These are phyloP conservation scores for Aureobasidium namibiae DNA, from an alignment of 2,329 filamentous ascomycete genomes.

Conservation along the genomic window DNA sequence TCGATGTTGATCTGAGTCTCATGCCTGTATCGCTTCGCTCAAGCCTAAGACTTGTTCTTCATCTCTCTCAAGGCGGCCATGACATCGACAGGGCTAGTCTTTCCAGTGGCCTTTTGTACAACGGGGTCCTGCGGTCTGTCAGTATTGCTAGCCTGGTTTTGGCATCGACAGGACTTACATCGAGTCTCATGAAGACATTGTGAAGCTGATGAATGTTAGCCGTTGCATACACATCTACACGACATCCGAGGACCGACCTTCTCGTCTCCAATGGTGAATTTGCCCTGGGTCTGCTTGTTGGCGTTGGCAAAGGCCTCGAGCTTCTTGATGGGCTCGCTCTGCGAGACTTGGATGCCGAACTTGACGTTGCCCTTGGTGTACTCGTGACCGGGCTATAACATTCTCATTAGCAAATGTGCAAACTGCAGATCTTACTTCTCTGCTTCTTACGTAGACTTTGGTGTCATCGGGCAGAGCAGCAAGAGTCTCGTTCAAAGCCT, in stretches of 20 bases:
- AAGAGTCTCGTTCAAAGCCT: conserved; percentile 78
- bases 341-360: conserved; percentile 69
- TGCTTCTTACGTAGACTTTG: conserved; percentile 67
- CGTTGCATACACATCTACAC: not conserved
- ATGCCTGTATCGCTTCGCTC: not conserved
- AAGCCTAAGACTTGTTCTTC: conserved; percentile 55
- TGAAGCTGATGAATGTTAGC: conserved; percentile 38
- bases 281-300: conserved; percentile 84
- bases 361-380: conserved; percentile 97
- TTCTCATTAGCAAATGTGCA: not conserved
- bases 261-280: conserved; percentile 94
- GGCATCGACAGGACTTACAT: conserved; percentile 44
- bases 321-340: conserved; percentile 67
- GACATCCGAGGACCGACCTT: conserved; percentile 52
- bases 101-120: conserved; percentile 75
- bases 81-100: conserved; percentile 71
- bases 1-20: not conserved
- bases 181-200: conserved; percentile 91
- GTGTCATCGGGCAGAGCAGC: conserved; percentile 80
- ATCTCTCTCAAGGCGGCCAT: conserved; percentile 81
- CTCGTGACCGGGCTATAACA: conserved; percentile 76
- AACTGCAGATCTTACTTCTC: not conserved
- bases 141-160: not conserved
- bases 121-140: conserved; percentile 55
- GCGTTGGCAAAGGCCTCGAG: conserved; percentile 67